Percentiles rank a stretch among this genome's conserved stretches.
Conservation (phyloP, 768 basidiomycete genomes). For the Kwoniella shandongensis region DNA sequence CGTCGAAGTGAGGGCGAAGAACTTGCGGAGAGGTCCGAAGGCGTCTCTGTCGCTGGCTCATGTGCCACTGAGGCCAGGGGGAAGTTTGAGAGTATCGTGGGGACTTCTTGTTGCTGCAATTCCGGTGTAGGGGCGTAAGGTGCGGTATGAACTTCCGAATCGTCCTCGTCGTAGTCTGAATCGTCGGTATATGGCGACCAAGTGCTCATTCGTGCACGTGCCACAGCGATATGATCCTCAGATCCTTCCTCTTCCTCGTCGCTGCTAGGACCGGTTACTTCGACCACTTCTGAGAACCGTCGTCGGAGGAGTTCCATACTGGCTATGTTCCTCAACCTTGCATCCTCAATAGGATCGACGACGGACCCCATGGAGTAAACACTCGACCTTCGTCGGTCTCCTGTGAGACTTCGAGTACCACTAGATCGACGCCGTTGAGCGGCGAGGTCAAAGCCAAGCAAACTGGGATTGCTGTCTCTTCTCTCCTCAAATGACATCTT, state of each 20-base stretch:
- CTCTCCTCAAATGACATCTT: constrained; percentile 14
- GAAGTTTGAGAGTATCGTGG: constrained; percentile 34
- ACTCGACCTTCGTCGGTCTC: constrained; percentile 29
- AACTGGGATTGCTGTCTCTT: constrained; percentile 32
- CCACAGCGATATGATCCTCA: constrained; percentile 16
- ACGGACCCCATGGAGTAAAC: constrained; percentile 10
- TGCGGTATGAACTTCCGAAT: constrained; percentile 42
- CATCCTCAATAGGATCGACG: constrained; percentile 38
- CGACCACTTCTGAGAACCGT: constrained; percentile 47
- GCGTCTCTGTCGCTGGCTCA: constrained; percentile 7
- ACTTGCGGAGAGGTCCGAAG: constrained; percentile 6
- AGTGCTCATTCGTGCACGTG: constrained; percentile 18
- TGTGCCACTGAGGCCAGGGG: constrained; percentile 31
- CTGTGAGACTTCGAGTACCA: constrained; percentile 8
- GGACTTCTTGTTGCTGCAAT: constrained; percentile 8
- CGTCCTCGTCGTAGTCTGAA: constrained; percentile 20
- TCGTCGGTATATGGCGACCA: constrained; percentile 34
- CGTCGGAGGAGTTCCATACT: constrained; percentile 37
- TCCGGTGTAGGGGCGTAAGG: constrained; percentile 41
- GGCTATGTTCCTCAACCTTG: constrained; percentile 32
- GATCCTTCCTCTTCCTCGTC: constrained; percentile 28
- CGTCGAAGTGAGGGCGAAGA: constrained; percentile 1
- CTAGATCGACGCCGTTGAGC: constrained; percentile 22
- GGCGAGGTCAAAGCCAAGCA: constrained; percentile 39
- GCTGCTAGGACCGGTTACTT: constrained; percentile 29